A percentile compares a stretch with the other conserved stretches of the same genome.
Conservation (phyloP, 345 rosid genomes). For the Euphorbia lathyris region DNA sequence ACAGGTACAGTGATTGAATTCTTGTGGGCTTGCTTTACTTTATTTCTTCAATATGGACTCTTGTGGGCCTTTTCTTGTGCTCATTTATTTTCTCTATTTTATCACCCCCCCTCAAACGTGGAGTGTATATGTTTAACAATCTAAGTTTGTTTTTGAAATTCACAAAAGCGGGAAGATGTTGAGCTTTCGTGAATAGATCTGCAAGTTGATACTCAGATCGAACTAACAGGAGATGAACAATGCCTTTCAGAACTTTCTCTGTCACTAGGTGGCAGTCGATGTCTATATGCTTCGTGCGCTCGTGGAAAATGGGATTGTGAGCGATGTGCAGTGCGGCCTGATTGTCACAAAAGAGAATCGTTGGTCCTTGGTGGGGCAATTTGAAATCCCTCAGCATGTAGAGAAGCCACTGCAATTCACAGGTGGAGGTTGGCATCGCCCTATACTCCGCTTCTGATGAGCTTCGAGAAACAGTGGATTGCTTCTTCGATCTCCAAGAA, state of each 20-base stretch:
- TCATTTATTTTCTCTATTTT: too few species aligned
- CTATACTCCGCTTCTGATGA: not conserved
- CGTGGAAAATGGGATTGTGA: not conserved
- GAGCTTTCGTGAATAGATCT: not conserved
- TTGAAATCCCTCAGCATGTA: accelerated
- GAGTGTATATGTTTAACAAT: too few species aligned
- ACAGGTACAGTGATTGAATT: too few species aligned
- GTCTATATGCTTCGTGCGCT: not conserved
- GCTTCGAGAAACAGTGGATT: not conserved
- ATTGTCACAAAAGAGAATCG: not conserved
- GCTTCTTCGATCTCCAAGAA: not conserved
- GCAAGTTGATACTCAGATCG: not conserved
- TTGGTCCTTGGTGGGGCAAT: not conserved
- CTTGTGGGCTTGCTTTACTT: too few species aligned
- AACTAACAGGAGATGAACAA: too few species aligned
- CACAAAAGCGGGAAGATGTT: too few species aligned
- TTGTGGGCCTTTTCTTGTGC: too few species aligned
- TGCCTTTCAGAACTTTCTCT: too few species aligned
- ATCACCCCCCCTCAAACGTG: too few species aligned
- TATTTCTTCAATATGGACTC: too few species aligned
- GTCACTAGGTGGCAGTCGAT: not conserved
- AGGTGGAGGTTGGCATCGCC: not conserved
- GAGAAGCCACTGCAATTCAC: not conserved
- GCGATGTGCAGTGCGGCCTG: not conserved
- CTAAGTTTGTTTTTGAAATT: too few species aligned